These are phyloP conservation scores for Rhodomyrtus tomentosa DNA, from an alignment of 345 rosid genomes.

Conservation along the genomic window DNA sequence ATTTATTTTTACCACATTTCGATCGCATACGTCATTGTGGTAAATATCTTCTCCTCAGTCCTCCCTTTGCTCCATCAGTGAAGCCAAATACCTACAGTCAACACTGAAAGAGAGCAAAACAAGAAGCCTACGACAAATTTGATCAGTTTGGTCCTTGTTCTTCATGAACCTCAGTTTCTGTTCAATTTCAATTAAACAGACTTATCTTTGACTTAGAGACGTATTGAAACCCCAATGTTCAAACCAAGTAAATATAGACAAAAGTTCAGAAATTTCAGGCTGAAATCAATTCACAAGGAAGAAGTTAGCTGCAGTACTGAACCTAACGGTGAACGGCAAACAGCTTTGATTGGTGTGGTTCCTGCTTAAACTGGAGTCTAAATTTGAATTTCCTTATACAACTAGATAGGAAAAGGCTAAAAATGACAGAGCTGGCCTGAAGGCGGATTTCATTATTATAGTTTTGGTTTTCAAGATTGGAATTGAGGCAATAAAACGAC, in stretches of 20 bases:
- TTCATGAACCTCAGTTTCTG: neutral
- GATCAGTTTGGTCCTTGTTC: neutral
- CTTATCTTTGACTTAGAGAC: neutral
- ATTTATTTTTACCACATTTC: neutral
- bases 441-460: neutral
- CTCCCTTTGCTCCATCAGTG: neutral
- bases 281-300: neutral
- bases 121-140: neutral
- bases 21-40: neutral
- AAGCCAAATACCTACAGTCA: neutral
- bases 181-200: neutral
- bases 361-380: neutral
- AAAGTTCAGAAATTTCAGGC: neutral
- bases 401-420: neutral
- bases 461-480: neutral
- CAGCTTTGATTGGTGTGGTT: neutral
- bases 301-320: neutral
- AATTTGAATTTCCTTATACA: neutral
- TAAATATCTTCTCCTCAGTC: neutral
- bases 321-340: neutral
- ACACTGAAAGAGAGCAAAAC: neutral
- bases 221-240: neutral
- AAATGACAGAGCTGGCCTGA: neutral
- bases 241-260: neutral
- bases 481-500: neutral